Evolutionary conservation across 2,329 filamentous ascomycete genomes (phyloP), one percentile per base, ranked within the genome.

Genomic region (Aureobasidium lini): DNA sequence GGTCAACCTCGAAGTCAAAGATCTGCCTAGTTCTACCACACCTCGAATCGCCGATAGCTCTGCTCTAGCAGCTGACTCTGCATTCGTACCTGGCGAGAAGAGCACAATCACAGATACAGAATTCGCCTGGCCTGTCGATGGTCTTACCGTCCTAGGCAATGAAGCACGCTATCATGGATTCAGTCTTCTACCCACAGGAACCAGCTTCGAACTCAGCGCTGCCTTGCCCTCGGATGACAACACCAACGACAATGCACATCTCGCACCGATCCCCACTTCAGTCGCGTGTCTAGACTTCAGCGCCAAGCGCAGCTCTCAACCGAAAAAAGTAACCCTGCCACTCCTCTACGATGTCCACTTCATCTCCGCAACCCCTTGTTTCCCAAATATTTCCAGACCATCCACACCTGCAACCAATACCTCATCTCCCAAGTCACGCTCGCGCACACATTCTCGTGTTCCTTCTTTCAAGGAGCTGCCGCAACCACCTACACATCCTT

Each of bases 261-360:
- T 49, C 10, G 44, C 58, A 23, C 18, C 54, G 13, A 32, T 59
- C 2, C n/a, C 61, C 2, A 59, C 52, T 0, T 4, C 43, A 37
- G 23, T 56, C 16, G 59, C 59, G 6, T 49, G 29, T 36, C 32
- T 62, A 2, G 53, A 59, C 6, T 60, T 64, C 56, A 47, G 56
- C 11, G n/a, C 62, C 18, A 65, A 64, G 2, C 68, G 70, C 15
- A 46, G 36, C 34, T 54, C 48, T 2, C 49, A 6, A 23, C 52
- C 7, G 57, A 34, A 13, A 13, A 50, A 43, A 23, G 49, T 67
- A 11, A 65, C 68, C 10, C 70, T 78, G 32, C 71, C 76, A 1
- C 68, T 84, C 29, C 71, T 69, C 15, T 75, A 81, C 66, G 79
- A 82, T 60, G 75, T 81, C 13, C 74, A 79, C 31, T 84, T 83